phyloP scores from a whole-genome alignment of 2,329 filamentous ascomycete species.

The Salinomyces thailandicus region DNA sequence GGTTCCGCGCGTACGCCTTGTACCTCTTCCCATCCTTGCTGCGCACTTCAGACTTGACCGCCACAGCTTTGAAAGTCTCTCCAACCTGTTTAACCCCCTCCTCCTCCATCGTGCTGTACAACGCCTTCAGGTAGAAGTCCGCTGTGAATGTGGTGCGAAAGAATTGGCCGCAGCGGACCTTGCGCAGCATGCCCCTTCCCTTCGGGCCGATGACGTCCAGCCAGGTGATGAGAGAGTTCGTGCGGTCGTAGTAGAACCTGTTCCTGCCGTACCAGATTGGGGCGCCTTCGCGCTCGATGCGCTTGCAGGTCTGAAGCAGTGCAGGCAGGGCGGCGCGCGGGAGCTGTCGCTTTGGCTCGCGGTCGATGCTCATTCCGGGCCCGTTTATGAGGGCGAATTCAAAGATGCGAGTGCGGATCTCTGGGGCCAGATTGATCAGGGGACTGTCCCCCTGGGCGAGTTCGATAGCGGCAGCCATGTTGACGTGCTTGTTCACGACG shows the following conservation, averaged over 20 bases:
- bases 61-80: background rate
- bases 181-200: background rate
- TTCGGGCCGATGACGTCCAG: background rate
- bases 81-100: background rate
- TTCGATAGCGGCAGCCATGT: background rate
- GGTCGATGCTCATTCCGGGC: background rate
- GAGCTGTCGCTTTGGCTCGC: background rate
- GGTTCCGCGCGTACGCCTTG: too few relatives aligned
- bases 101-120: background rate
- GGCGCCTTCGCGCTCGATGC: constrained; percentile 7
- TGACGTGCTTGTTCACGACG: too few relatives aligned
- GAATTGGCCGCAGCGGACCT: background rate
- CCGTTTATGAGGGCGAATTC: background rate
- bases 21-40: background rate
- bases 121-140: background rate
- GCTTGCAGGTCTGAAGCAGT: constrained; percentile 9
- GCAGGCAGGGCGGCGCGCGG: background rate
- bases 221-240: background rate
- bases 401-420: constrained; percentile 1
- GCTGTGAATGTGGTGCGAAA: background rate
- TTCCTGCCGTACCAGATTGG: constrained; percentile 7
- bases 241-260: constrained; percentile 1
- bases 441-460: background rate
- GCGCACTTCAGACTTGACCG: background rate
- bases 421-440: background rate